A percentile compares a stretch with the other conserved stretches of the same genome.
These are phyloP conservation scores for Plasmodium blacklocki DNA, from an alignment of 169 alveolate genomes.

Conservation along the genomic window DNA sequence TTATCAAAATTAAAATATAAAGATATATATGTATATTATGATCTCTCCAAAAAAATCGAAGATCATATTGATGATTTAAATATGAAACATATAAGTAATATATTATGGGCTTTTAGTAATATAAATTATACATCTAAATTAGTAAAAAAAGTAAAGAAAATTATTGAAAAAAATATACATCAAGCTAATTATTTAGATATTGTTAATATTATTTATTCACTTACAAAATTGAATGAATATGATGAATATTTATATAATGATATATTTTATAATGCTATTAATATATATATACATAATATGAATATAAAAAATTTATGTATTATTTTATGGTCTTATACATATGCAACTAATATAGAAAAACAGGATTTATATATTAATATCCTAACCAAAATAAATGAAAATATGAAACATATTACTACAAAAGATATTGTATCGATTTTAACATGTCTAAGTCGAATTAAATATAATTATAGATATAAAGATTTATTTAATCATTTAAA, in stretches of 20 bases:
- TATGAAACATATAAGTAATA: slow-evolving; percentile 65
- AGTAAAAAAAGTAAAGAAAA: slow-evolving; percentile 61
- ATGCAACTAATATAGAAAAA: slow-evolving; percentile 32
- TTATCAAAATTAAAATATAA: slow-evolving; percentile 63
- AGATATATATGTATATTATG: slow-evolving; percentile 35
- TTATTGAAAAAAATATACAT: slow-evolving; percentile 59
- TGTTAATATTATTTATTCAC: slow-evolving; percentile 40
- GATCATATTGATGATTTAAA: slow-evolving; percentile 35
- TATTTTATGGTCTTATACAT: slow-evolving; percentile 61
- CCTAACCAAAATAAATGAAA: slow-evolving; percentile 54
- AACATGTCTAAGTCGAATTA: slow-evolving; percentile 70
- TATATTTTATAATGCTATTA: slow-evolving; percentile 48
- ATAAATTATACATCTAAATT: slow-evolving; percentile 56
- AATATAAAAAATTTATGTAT: slow-evolving; percentile 66
- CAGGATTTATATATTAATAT: slow-evolving; percentile 65
- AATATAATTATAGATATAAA: slow-evolving; percentile 67
- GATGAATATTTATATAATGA: slow-evolving; percentile 67
- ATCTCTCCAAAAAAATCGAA: slow-evolving; percentile 50
- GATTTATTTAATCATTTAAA: slow-evolving; percentile 45
- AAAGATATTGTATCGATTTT: slow-evolving; percentile 68
- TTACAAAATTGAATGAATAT: slow-evolving; percentile 68
- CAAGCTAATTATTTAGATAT: slow-evolving; percentile 40
- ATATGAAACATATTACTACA: slow-evolving; percentile 62
- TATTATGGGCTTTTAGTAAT: slow-evolving; percentile 70
- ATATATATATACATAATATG: slow-evolving; percentile 72